Conservation (phyloP, 805 yeast genomes). For the Diddensiella caesifluorescens region DNA sequence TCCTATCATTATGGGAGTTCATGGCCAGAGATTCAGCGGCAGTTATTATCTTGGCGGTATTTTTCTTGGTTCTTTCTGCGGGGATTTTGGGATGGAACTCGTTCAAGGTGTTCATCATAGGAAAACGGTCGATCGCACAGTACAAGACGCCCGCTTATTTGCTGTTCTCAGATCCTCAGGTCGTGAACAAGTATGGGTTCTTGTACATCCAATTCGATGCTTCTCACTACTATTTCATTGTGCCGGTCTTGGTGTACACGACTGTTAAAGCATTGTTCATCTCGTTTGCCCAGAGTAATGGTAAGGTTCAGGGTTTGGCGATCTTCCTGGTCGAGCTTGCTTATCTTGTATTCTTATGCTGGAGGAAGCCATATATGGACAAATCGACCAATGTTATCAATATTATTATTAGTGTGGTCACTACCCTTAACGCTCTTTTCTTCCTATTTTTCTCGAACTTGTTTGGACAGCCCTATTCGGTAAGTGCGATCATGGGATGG, state of each 20-base stretch:
- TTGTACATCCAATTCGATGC: slow-evolving; percentile 87
- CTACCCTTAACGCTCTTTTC: slow-evolving; percentile 72
- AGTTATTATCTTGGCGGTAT: slow-evolving; percentile 71
- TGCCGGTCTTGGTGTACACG: slow-evolving; percentile 53
- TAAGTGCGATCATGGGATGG: slow-evolving; percentile 85
- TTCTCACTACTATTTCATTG: slow-evolving; percentile 75
- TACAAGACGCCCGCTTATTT: slow-evolving; percentile 83
- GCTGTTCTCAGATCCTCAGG: slow-evolving; percentile 68
- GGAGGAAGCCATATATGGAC: slow-evolving; percentile 71
- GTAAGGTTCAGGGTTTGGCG: slow-evolving; percentile 74
- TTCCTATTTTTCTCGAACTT: slow-evolving; percentile 81
- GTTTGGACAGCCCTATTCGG: slow-evolving; percentile 74
- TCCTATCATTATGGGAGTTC: slow-evolving; percentile 85
- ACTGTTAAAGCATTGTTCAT: slow-evolving; percentile 67
- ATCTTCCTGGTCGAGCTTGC: slow-evolving; percentile 70
- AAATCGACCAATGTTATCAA: slow-evolving; percentile 73
- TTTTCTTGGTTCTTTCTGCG: slow-evolving; percentile 58
- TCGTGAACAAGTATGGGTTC: slow-evolving; percentile 78
- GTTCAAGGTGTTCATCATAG: slow-evolving; percentile 59
- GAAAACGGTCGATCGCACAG: slow-evolving; percentile 50
- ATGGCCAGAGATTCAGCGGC: slow-evolving; percentile 80
- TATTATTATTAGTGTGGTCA: slow-evolving; percentile 66
- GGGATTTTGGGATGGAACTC: slow-evolving; percentile 61
- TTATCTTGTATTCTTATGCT: slow-evolving; percentile 59
- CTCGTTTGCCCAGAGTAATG: slow-evolving; percentile 72